Conservation (phyloP, 495 filamentous ascomycete species). For the Xeromyces bisporus region DNA sequence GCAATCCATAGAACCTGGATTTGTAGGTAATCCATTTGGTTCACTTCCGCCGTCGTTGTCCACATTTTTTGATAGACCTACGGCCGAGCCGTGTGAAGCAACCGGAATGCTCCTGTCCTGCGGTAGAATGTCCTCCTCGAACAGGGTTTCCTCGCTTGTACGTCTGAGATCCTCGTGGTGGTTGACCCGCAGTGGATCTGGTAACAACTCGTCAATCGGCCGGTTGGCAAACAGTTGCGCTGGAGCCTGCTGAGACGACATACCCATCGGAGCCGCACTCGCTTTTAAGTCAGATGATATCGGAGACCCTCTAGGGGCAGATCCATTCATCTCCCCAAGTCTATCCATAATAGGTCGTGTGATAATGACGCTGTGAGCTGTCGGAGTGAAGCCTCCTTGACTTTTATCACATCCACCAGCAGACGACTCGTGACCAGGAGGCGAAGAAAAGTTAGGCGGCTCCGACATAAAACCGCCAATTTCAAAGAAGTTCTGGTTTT, state of each 20-base stretch:
- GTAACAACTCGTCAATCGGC: slow-evolving; percentile 13
- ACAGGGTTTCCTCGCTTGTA: slow-evolving; percentile 18
- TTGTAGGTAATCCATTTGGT: slow-evolving; percentile 17
- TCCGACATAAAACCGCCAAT: slow-evolving; percentile 28
- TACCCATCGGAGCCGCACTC: slow-evolving; percentile 1
- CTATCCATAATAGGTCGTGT: slow-evolving; percentile 11
- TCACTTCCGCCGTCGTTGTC: slow-evolving; percentile 1
- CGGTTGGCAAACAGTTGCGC: slow-evolving; percentile 17
- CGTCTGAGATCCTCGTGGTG: slow-evolving; percentile 13
- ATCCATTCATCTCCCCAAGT: slow-evolving; percentile 4
- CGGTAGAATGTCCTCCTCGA: slow-evolving; percentile 21
- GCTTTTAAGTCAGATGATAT: background rate
- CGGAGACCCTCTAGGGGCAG: background rate
- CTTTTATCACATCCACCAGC: slow-evolving; percentile 3
- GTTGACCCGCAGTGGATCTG: slow-evolving; percentile 22
- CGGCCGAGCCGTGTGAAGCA: slow-evolving; percentile 2
- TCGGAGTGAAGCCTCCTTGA: no score
- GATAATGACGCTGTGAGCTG: slow-evolving; percentile 2
- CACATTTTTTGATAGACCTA: slow-evolving; percentile 1
- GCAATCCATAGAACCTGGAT: slow-evolving; percentile 22
- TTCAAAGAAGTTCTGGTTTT: slow-evolving; percentile 21
- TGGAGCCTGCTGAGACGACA: slow-evolving; percentile 19
- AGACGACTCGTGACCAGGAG: slow-evolving; percentile 5
- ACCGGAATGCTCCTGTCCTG: slow-evolving; percentile 6
- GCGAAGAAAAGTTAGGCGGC: slow-evolving; percentile 19